These are phyloP conservation scores for Mycena kentingensis DNA, from an alignment of 768 basidiomycete species.

Conservation along the genomic window DNA sequence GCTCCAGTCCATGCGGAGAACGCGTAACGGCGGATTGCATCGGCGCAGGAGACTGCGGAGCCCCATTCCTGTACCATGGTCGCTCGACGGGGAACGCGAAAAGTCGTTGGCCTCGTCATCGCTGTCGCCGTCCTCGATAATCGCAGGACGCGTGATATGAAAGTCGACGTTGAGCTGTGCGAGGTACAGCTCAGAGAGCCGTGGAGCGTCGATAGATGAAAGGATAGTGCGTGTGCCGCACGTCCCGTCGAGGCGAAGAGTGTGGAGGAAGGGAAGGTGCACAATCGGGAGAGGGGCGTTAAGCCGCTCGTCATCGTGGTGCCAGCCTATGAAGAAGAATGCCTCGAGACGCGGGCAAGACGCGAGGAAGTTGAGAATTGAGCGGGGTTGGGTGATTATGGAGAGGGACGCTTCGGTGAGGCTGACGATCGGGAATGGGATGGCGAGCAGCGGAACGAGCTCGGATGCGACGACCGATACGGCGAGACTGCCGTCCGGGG, in stretches of 20 bases:
- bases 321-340: conserved; percentile 58
- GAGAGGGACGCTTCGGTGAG: conserved; percentile 51
- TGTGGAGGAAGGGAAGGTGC: conserved; percentile 58
- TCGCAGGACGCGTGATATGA: conserved; percentile 33
- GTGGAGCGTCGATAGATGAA: conserved; percentile 63
- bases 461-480: conserved; percentile 52
- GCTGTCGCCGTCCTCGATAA: conserved; percentile 63
- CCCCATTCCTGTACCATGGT: conserved; percentile 81
- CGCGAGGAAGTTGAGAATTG: conserved; percentile 60
- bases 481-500: conserved; percentile 30
- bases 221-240: conserved; percentile 67
- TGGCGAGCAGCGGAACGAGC: conserved; percentile 47
- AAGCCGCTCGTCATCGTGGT: conserved; percentile 43
- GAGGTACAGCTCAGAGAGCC: conserved; percentile 61
- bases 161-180: conserved; percentile 69
- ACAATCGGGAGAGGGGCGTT: conserved; percentile 42
- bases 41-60: conserved; percentile 63
- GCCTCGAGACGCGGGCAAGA: conserved; percentile 63
- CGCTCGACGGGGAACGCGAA: conserved; percentile 76
- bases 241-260: conserved; percentile 56
- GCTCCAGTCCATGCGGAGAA: conserved; percentile 78
- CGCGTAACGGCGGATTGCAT: conserved; percentile 60
- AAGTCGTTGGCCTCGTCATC: conserved; percentile 75
- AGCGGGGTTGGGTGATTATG: conserved; percentile 45
- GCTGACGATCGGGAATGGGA: conserved; percentile 58